Conservation (phyloP, 179 eudicot species). For the Silene noctiflora region DNA sequence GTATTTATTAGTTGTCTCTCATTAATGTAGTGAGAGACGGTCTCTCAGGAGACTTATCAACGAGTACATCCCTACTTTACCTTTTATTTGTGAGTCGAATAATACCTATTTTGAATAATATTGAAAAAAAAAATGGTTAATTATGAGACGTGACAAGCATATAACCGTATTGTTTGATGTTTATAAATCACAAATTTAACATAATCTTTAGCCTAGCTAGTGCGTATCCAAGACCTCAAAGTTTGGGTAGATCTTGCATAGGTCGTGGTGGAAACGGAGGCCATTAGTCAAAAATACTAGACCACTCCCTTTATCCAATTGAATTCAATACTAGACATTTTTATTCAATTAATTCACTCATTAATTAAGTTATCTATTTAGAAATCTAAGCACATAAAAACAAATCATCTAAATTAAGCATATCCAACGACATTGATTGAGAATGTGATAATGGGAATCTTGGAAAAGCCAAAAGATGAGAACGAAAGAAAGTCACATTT, state of each 20-base stretch:
- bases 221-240: not conserved
- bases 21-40: no score
- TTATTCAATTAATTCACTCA: not conserved
- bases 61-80: no score
- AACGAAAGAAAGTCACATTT: conserved; percentile 12
- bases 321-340: not conserved
- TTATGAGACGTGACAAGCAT: no score
- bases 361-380: not conserved
- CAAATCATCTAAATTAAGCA: not conserved
- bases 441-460: conserved; percentile 22
- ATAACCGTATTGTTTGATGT: no score
- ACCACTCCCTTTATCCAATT: not conserved
- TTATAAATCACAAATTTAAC: no score
- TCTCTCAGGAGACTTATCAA: no score
- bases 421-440: conserved; percentile 17
- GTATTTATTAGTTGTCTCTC: no score
- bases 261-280: not conserved
- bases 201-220: no score
- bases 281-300: not conserved
- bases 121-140: no score
- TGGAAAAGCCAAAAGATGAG: conserved; percentile 18
- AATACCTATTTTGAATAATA: no score
- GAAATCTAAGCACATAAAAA: not conserved
- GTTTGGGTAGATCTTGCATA: not conserved
- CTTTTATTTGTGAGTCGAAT: no score